phyloP scores from a whole-genome alignment of 228 moss, liverwort and hornwort genomes.

The Sphagnum magellanicum region DNA sequence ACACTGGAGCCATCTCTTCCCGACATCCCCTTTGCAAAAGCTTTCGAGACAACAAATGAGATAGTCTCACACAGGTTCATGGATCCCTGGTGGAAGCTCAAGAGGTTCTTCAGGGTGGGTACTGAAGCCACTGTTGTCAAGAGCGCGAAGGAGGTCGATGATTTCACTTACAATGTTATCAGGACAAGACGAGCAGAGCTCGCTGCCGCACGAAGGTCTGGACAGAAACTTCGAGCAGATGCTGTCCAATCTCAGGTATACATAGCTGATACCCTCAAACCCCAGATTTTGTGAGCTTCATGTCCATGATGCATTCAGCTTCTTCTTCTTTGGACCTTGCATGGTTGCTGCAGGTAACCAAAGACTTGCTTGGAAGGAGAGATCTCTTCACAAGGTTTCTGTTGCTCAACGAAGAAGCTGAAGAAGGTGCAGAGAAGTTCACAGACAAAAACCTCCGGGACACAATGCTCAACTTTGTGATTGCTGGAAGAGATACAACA shows the following conservation, averaged over 20 bases:
- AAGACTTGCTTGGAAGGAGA: background rate
- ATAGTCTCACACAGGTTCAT: conserved; percentile 3
- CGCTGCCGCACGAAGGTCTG: background rate
- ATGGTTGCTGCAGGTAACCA: background rate
- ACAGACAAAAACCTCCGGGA: conserved; percentile 4
- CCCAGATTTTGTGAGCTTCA: too few relatives aligned
- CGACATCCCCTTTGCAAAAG: conserved; percentile 1
- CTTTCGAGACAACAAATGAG: conserved; percentile 6
- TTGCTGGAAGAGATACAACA: conserved; percentile 14
- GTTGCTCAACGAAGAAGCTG: background rate
- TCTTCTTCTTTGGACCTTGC: background rate
- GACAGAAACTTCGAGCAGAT: too few relatives aligned
- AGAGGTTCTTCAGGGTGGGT: conserved; percentile 1
- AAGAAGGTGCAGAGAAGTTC: background rate
- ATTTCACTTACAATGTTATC: conserved; percentile 23
- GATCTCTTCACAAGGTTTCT: conserved; percentile 15
- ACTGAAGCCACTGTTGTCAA: background rate
- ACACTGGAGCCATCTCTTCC: conserved; percentile 1
- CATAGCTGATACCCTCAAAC: background rate
- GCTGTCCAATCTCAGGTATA: background rate
- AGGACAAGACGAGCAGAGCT: conserved; percentile 15
- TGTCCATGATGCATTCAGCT: background rate
- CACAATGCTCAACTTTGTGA: conserved; percentile 3
- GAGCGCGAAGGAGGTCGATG: conserved; percentile 11
- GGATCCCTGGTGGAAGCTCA: conserved; percentile 5